These are phyloP conservation scores for Cadophora sp. DNA, from an alignment of 2,329 filamentous ascomycete species.

Conservation along the genomic window DNA sequence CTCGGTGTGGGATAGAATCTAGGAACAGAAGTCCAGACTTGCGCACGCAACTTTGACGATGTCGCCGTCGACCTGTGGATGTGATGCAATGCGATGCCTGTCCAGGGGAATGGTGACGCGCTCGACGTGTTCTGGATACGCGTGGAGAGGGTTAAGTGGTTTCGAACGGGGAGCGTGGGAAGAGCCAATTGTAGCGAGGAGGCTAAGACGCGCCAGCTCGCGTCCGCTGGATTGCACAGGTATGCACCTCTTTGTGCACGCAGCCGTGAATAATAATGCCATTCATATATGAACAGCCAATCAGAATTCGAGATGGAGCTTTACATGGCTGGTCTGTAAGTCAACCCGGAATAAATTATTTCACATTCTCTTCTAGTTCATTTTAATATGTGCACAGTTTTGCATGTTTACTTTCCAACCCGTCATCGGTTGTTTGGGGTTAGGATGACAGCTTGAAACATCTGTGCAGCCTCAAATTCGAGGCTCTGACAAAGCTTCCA, in stretches of 20 bases:
- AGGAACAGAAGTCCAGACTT: slow-evolving; percentile 8
- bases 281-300: neutral
- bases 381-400: too few relatives aligned
- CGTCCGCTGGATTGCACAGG: neutral
- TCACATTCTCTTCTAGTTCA: too few relatives aligned
- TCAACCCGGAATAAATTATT: too few relatives aligned
- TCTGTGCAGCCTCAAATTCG: too few relatives aligned
- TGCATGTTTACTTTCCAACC: too few relatives aligned
- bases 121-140: slow-evolving; percentile 36
- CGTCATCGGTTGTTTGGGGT: too few relatives aligned
- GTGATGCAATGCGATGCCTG: slow-evolving; percentile 19
- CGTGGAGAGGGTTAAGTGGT: slow-evolving; percentile 38
- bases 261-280: slow-evolving; percentile 23
- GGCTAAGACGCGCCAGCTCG: neutral
- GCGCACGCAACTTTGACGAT: slow-evolving; percentile 20
- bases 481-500: too few relatives aligned
- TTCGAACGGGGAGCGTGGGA: slow-evolving; percentile 20
- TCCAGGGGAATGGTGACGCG: slow-evolving; percentile 34
- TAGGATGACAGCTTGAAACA: too few relatives aligned
- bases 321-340: too few relatives aligned
- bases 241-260: slow-evolving; percentile 9
- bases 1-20: slow-evolving; percentile 9
- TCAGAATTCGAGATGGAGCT: too few relatives aligned
- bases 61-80: slow-evolving; percentile 13
- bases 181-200: slow-evolving; percentile 17